Base-by-base conservation (phyloP, 2,329 filamentous ascomycete species). In the Eurotiales sp. region DNA sequence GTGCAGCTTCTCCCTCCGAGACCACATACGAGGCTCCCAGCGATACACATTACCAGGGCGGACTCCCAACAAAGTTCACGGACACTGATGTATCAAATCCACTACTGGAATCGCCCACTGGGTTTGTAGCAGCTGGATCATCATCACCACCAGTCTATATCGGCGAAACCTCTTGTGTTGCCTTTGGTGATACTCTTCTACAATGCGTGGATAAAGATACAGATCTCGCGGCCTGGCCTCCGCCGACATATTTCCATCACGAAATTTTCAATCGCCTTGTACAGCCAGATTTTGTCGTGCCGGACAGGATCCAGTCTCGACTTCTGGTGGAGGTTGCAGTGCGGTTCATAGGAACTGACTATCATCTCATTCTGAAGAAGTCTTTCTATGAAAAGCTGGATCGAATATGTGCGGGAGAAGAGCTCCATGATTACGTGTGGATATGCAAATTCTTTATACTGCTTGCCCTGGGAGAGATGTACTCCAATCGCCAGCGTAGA, bases 401-500 rank as follows among this genome's bases (percentile, higher is more conserved):
- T 44, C 58, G 61, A 3, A 62, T 68, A 1, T 71, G 70, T 44
- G 48, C 63, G 14, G 51, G 59, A 7, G 63, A 67, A 42, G 49
- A 44, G 7, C 43, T 51, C 25, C 10, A 17, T 29, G 45, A 52
- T 58, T 1, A 62, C 55, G 0, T 62, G 55, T 70, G 66, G 65
- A 34, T 69, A 4, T 70, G 66, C 49, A 69, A 69, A 23, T 64
- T 71, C 11, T 70, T 65, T 15, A 58, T 62, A 1, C 56, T 71
- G 5, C 65, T 71, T 56, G 63, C 64, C 0, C 46, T 71, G 8
- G 68, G 68, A 0, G 68, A 71, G 32, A 64, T 70, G 10, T 71
- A 71, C 44, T 68, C 67, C 1, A 66, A 64, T 29, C 56, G 64
- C 4, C 59, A 64, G 4, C 10, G 53, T 48, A 50, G 60, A 57